Base-by-base conservation (phyloP, 148 eudicot species). In the Salicornia ramosissima region DNA sequence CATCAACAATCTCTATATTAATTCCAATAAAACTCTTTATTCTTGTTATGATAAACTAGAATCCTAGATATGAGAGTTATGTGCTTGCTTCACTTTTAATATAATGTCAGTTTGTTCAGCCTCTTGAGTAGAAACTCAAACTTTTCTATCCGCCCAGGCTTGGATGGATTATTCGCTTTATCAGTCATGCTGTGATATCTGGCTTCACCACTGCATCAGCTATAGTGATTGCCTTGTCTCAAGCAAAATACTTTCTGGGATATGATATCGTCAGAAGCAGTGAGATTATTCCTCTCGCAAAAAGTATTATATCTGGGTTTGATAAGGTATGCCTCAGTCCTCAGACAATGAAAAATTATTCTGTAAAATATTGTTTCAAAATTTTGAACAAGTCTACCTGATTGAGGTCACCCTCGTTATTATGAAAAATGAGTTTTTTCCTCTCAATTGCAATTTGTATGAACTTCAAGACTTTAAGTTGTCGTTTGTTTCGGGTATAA, bases 161-260 rank as follows among this genome's bases (percentile, higher is more conserved):
- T 64, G 99, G 99, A 68, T 95, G 99, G 99, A 80, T 91, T 53
- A 80, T 95, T 57, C 97, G 99, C 47, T 95, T 95, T 85, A 95
- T 95, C 77, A 95, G 97, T 79, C 99, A 89, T 76, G 90, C 99
- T 70, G 97, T 95, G 71, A 95, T 95, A 78, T 95, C 99, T 77
- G 99, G 99, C 79, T 91, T 95, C 78, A 95, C 99, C 59, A 91
- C 97, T 34, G 90, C 99, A 64, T 91, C 99, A 70, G 99, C 99
- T 69, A 78, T 91, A 82, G 96, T 87, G 62, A 95, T 94, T 73
- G 99, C 85, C 70, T 75, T 95, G 81, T 91, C 99, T 80, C 99
- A 95, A 84, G 90, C 90, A 49, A 95, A 95, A 78, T 88, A 95
- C 78, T 95, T 95, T 80, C 59, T 95, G 82, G 99, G 99, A 29